Evolutionary conservation across 2,329 filamentous ascomycete genomes (phyloP), one percentile per base, ranked within the genome.

Genomic region (Aspergillus fischeri): DNA sequence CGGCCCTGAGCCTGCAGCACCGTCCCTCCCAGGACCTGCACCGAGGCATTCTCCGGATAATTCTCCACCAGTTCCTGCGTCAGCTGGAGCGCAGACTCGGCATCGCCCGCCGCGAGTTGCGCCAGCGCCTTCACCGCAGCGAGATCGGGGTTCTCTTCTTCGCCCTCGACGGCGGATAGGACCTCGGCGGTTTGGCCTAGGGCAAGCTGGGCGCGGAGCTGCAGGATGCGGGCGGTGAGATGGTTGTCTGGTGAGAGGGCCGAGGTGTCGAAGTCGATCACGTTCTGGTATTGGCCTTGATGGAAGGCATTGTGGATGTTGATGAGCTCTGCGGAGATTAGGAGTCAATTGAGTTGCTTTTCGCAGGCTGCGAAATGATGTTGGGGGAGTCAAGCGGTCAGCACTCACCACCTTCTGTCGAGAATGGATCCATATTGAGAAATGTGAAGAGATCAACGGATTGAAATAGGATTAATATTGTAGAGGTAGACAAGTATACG

Each of bases 281-380:
- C 92, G 70, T 88, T 82, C 70, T 90, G 84, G 82, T 91, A 96
- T 80, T 96, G 92, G 71, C 90, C 92, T 75, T 85, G 83, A 75
- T 86, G 81, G 77, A 86, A 86, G 71, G 84, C 83, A 68, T 82
- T 86, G 77, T 86, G 83, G 70, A 87, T 84, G 78, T 85, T 86
- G 70, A 86, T 81, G 67, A 87, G 83, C 75, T 87, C 85, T 85
- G 68, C 24, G 41, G 20, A 4, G 24, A 47, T 14, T 14, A 47
- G 38, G 67, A 63, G 69, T 64, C 61, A 48, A 54, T 35, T 38
- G 25, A 24, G 27, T 59, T 59, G 54, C 32, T 3, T 17, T 38
- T 17, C 32, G 1, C 3, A 38, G 14, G 6, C 32, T 38, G 32
- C 32, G 32, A 57, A 49, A 51, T 45, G n/a, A 42, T 52, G 25